These are phyloP conservation scores for Microbotryum intermedium DNA, from an alignment of 1,284 basidiomycete species.

Conservation along the genomic window DNA sequence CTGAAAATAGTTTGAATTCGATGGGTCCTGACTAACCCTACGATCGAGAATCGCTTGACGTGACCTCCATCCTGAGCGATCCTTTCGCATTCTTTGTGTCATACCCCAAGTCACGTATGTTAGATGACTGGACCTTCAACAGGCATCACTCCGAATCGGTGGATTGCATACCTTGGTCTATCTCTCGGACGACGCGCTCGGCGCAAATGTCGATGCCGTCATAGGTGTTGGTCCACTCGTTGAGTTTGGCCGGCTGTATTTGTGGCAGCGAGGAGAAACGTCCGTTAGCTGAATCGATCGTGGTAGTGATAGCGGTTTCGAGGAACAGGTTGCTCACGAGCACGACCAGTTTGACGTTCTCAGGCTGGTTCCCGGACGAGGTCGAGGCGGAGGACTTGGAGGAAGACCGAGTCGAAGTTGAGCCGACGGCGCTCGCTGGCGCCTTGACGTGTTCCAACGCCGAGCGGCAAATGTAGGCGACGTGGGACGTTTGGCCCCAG, in stretches of 20 bases:
- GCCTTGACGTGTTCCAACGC: constrained; percentile 3
- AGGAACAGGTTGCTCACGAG: not conserved
- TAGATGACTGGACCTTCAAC: constrained; percentile 45
- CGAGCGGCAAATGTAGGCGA: constrained; percentile 24
- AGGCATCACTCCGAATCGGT: constrained; percentile 8
- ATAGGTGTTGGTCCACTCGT: constrained; percentile 54
- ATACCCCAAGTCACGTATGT: constrained; percentile 15
- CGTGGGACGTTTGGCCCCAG: constrained; percentile 26
- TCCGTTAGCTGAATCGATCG: too few relatives aligned
- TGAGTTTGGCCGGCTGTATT: constrained; percentile 40
- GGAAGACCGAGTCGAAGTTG: not conserved
- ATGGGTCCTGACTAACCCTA: constrained; percentile 42
- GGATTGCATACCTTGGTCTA: constrained; percentile 30
- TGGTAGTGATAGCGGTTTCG: too few relatives aligned
- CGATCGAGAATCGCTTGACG: constrained; percentile 60
- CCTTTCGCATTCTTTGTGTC: constrained; percentile 42
- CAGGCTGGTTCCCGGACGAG: not conserved
- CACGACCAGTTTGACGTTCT: constrained; percentile 15
- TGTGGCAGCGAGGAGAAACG: too few relatives aligned
- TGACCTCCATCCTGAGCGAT: constrained; percentile 48
- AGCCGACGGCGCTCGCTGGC: not conserved
- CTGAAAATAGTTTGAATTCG: not conserved
- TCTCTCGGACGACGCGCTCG: constrained; percentile 59
- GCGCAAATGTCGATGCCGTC: constrained; percentile 62
- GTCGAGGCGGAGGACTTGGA: too few relatives aligned